Base-by-base conservation (phyloP, 2,329 filamentous ascomycete genomes). In the Trichophyton equinum region DNA sequence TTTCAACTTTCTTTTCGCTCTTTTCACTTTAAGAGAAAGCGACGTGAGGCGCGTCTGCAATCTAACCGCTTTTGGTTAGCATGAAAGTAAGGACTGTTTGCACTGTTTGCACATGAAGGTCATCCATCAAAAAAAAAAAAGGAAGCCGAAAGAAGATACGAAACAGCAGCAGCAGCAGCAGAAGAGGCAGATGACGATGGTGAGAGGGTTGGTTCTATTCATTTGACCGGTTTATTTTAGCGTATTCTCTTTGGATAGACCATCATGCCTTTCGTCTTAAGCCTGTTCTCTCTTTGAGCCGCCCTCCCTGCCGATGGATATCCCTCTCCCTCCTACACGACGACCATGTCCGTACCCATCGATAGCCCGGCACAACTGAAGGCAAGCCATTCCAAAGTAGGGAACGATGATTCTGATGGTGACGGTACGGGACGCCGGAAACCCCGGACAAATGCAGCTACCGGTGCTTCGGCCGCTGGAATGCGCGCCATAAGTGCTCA, bases 401-500 rank as follows among this genome's bases (percentile, higher is more conserved):
- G 51, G 18, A 55, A 55, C 27, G 51, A 55, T n/a, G 51, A 55
- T 13, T 13, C 42, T 8, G 65, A 68, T 51, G 59, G 64, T 40
- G 68, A 68, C 20, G 66, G 63, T 36, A 62, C 64, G 38, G 59
- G 69, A 42, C 69, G 68, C 56, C 70, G 71, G 63, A 79, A 80
- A 60, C 77, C 78, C 62, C 81, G 82, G 65, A 81, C 77, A 62
- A 81, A 83, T 78, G 81, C 83, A 13, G 80, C 81, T 11, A 85
- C 83, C 15, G 91, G 88, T 56, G 88, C 89, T n/a, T 91, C 89
- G 22, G 91, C 91, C 3, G 91, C 91, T 22, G 84, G 89, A 46
- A 88, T 91, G 64, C 87, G 91, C 55, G 91, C 91, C 30, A 73
- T 96, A 64, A 91, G 87, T 67, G 87, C 89, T 6, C 88, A 95